phyloP scores from a whole-genome alignment of 441 rosid genomes.

The Rhodomyrtus psidioides region DNA sequence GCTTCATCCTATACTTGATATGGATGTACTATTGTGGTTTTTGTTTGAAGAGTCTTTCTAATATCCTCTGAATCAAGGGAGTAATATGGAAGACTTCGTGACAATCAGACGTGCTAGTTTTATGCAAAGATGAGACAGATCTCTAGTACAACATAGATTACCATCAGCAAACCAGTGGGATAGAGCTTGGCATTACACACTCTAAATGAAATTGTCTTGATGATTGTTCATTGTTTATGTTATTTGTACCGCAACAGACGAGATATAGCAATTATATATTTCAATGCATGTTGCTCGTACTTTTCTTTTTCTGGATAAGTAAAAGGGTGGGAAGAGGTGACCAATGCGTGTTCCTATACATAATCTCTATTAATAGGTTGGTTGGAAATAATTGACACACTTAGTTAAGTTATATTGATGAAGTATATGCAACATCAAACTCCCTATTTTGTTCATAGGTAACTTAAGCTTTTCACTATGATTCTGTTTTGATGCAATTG shows the following conservation, averaged over 20 bases:
- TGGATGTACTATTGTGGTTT: not conserved
- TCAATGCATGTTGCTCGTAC: not conserved
- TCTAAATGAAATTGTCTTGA: not conserved
- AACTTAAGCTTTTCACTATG: not conserved
- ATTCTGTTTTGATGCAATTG: not conserved
- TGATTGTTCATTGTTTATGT: not conserved
- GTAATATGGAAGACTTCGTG: not conserved
- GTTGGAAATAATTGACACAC: not conserved
- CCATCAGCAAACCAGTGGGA: not conserved
- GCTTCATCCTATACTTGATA: not conserved
- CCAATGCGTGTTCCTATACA: not conserved
- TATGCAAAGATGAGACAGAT: not conserved
- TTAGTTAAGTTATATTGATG: not conserved
- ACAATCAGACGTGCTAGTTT: not conserved
- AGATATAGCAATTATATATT: not conserved
- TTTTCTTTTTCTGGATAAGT: not conserved
- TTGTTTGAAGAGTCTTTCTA: not conserved
- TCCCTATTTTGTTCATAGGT: not conserved
- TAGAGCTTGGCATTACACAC: not conserved
- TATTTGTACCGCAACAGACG: no score
- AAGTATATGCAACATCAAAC: not conserved
- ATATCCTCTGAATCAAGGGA: not conserved
- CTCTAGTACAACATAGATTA: not conserved
- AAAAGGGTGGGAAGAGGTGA: not conserved
- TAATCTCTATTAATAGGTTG: not conserved